A percentile compares a stretch with the other conserved stretches of the same genome.
These are phyloP conservation scores for Backusella parvicylindrica DNA, from an alignment of 192 early-diverging fungal species.

Conservation along the genomic window DNA sequence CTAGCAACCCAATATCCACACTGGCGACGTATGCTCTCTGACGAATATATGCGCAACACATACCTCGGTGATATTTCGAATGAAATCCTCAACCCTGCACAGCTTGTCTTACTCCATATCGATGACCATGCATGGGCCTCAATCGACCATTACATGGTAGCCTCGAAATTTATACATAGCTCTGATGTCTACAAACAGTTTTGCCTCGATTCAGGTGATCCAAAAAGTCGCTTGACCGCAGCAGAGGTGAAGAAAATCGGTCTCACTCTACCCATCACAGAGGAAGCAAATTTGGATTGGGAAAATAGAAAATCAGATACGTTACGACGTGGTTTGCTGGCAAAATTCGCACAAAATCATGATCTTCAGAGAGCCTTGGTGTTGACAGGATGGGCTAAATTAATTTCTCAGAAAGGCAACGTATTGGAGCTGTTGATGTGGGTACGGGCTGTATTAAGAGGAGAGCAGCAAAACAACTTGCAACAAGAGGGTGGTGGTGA, in stretches of 20 bases:
- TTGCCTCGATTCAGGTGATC: constrained; percentile 17
- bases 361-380: constrained; percentile 20
- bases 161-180: constrained; percentile 4
- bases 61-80: constrained; percentile 4
- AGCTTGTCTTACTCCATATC: constrained; percentile 9
- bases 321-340: constrained; percentile 11
- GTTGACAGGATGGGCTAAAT: constrained; percentile 21
- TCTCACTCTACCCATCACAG: neutral
- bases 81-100: neutral
- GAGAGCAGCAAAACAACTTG: constrained; percentile 3
- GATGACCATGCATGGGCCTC: constrained; percentile 32
- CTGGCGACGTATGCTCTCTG: constrained; percentile 26
- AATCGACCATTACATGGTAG: constrained; percentile 19
- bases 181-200: constrained; percentile 5
- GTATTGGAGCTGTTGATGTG: constrained; percentile 20
- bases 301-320: constrained; percentile 3
- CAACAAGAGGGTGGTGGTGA: neutral
- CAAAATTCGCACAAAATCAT: constrained; percentile 28
- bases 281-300: constrained; percentile 7
- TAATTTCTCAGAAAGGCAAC: constrained; percentile 10
- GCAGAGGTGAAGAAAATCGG: constrained; percentile 2
- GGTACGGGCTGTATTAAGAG: constrained; percentile 18
- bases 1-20: constrained; percentile 13
- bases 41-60: constrained; percentile 28
- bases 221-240: constrained; percentile 2